Conservation (phyloP, 2,329 filamentous ascomycete genomes). For the Atkinsonella hypoxylon region DNA sequence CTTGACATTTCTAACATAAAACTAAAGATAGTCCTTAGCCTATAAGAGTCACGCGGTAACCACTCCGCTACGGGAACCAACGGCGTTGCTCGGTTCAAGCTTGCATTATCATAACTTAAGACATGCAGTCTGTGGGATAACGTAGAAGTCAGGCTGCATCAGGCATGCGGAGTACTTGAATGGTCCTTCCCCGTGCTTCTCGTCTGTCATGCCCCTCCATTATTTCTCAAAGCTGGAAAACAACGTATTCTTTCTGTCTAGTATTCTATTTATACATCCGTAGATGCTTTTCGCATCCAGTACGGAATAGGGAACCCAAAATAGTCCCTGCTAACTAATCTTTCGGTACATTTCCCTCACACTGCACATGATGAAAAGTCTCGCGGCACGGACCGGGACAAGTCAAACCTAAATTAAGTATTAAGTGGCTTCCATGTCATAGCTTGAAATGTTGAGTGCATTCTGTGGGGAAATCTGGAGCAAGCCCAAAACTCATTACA, state of each 20-base stretch:
- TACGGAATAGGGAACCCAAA: no score
- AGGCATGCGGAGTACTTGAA: constrained; percentile 11
- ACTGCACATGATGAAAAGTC: no score
- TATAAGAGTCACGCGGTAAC: constrained; percentile 20
- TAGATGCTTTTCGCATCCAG: no score
- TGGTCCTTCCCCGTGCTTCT: constrained; percentile 7
- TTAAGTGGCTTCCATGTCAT: no score
- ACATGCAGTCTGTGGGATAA: no score
- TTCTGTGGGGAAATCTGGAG: not conserved
- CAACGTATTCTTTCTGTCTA: no score
- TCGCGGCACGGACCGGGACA: not conserved
- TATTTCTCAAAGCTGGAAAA: no score
- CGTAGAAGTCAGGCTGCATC: no score
- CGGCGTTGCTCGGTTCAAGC: not conserved
- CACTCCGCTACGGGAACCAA: constrained; percentile 17
- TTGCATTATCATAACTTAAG: not conserved
- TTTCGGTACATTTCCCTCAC: no score
- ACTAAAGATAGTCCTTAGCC: constrained; percentile 10
- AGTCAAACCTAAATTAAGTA: not conserved
- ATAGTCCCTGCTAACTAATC: no score
- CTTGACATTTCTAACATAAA: constrained; percentile 16
- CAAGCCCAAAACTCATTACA: not conserved
- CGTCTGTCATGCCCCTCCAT: no score
- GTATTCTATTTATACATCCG: no score
- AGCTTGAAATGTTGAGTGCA: not conserved